A percentile compares a stretch with the other conserved stretches of the same genome.
Evolutionary conservation across 2,329 filamentous ascomycete genomes (phyloP).

Genomic region (Diaporthe amygdali): DNA sequence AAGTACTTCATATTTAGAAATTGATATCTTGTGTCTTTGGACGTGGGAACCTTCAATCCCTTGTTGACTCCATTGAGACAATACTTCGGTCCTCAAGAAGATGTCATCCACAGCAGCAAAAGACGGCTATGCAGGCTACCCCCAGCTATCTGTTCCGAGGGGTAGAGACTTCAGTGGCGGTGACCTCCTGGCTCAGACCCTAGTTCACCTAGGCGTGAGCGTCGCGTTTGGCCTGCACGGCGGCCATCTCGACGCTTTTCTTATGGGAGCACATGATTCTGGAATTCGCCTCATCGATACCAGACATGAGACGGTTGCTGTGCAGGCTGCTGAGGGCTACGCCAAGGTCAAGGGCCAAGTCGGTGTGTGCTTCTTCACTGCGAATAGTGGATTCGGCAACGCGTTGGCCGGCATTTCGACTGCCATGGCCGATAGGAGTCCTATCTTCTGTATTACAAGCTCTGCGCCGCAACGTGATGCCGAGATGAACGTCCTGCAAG

Average conservation of each 20-base stretch:
- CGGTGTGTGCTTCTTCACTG: constrained; percentile 52
- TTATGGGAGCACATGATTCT: constrained; percentile 45
- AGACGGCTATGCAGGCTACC: background rate
- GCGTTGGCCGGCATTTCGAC: constrained; percentile 50
- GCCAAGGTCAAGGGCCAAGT: constrained; percentile 47
- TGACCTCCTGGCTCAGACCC: constrained; percentile 49
- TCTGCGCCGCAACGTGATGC: constrained; percentile 49
- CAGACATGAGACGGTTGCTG: constrained; percentile 51
- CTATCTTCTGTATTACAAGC: constrained; percentile 49
- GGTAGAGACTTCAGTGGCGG: constrained; percentile 46
- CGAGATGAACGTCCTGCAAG: constrained; percentile 51
- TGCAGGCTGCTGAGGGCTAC: constrained; percentile 53
- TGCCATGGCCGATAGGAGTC: constrained; percentile 48
- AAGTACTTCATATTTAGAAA: background rate
- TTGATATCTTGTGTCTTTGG: background rate
- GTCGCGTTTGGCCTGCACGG: constrained; percentile 53
- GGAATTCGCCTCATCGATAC: constrained; percentile 50
- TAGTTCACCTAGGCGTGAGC: constrained; percentile 45
- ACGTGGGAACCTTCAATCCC: background rate
- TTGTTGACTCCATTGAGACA: background rate
- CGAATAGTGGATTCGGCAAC: constrained; percentile 53
- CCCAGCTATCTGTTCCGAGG: background rate
- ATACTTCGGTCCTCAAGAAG: background rate
- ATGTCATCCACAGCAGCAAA: background rate
- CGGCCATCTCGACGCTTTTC: constrained; percentile 52